Base-by-base conservation (phyloP, 2,329 filamentous ascomycete species). In the Epichloe baconii region DNA sequence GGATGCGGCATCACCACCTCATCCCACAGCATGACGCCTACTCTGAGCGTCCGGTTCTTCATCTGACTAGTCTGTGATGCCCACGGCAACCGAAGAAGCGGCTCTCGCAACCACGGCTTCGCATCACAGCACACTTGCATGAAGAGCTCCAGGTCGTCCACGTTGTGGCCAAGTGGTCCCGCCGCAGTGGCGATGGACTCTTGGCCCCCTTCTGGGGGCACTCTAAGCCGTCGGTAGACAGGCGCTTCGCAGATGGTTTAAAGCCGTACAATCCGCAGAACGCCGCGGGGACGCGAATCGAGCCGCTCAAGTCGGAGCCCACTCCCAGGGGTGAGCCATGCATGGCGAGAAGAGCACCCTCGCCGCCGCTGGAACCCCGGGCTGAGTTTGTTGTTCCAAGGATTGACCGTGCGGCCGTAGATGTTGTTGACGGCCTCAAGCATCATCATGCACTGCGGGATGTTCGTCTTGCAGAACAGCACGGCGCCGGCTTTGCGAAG, bases 321-420 rank as follows among this genome's bases (percentile, higher is more conserved):
- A 73, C 56, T 0, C 70, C 66, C 4, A 74, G 38, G 3, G 69
- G 54, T 19, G 68, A 70, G 17, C 71, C 71, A 3, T 69, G 61
- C 37, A 72, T 61, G 2, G 66, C 69, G 2, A 73, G 43, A 0
- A 73, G 56, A 0, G 71, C 69, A 1, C 62, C 65, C 50, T 72
- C 69, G 0, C 84, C 84, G 11, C 83, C 83, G 0, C 77, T 80
- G 10, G 75, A 79, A 2, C 85, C 84, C 5, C 84, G 84, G 73
- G 0, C 77, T 80, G 35, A 82, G 68, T 19, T 71, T 66, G 1
- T 77, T 71, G 53, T 84, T 85, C 52, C 75, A 69, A 0, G 84
- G 83, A 58, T 85, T 86, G 3, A 84, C 65, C 0, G 78, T 79
- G 36, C 77, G 72, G 1, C 81, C 82, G 52, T 77, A 80, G 19